Conservation (phyloP, 306 rosid genomes). For the Spatholobus suberectus region DNA sequence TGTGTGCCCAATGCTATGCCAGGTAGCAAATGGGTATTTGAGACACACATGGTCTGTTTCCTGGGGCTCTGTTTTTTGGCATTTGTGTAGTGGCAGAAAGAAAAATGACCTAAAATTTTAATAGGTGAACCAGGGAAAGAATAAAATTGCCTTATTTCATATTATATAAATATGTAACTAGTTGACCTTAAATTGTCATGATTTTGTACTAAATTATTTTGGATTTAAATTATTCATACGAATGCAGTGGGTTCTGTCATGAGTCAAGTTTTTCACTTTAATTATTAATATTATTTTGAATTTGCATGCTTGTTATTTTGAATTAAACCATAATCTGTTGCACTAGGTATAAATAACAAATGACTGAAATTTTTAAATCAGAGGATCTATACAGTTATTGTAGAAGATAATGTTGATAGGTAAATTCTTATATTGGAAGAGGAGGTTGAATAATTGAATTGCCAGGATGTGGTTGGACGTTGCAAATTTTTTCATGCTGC, state of each 20-base stretch:
- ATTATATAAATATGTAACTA: background rate
- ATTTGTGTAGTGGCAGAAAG: background rate
- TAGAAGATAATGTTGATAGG: background rate
- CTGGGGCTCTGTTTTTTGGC: background rate
- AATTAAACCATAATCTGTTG: background rate
- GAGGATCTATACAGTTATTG: background rate
- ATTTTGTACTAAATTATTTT: background rate
- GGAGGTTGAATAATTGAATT: background rate
- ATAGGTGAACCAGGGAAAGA: background rate
- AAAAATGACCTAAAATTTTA: background rate
- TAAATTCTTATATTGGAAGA: background rate
- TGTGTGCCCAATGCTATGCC: background rate
- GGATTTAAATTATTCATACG: background rate
- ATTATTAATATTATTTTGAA: background rate
- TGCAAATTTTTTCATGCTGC: constrained; percentile 8
- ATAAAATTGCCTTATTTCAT: background rate
- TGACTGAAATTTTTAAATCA: background rate
- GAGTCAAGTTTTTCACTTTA: background rate
- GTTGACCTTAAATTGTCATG: background rate
- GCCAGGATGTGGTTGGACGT: background rate
- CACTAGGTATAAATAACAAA: background rate
- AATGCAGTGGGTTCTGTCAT: background rate
- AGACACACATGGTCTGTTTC: background rate
- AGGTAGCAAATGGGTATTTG: background rate
- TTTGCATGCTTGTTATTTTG: background rate